Evolutionary conservation across 495 filamentous ascomycete genomes (phyloP).

Genomic region (Gamarada debralockiae): DNA sequence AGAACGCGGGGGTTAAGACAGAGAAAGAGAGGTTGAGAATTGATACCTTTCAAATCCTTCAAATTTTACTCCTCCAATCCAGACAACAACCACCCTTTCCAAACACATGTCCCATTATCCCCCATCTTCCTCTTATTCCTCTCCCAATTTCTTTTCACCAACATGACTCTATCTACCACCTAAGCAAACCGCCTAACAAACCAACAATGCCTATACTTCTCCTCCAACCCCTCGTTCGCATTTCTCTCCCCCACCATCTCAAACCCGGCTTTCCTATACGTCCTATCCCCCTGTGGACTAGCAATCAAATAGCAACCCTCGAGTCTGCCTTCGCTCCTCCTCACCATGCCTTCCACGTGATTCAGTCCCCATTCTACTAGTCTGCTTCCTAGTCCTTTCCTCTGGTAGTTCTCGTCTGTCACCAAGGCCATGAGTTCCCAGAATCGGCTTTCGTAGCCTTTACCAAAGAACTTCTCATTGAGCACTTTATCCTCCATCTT

Average conservation of each 20-base stretch:
- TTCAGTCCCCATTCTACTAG: conserved; percentile 2
- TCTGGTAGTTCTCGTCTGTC: conserved; percentile 12
- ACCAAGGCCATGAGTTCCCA: conserved; percentile 8
- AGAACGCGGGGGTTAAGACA: too few relatives aligned
- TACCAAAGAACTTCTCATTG: conserved; percentile 5
- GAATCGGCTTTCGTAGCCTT: conserved; percentile 1
- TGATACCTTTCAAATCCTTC: too few relatives aligned
- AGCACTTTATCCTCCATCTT: conserved; percentile 4
- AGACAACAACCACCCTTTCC: too few relatives aligned
- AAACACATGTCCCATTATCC: too few relatives aligned
- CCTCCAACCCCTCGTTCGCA: not conserved
- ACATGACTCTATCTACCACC: too few relatives aligned
- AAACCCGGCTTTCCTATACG: conserved; percentile 10
- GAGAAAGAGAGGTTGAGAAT: too few relatives aligned
- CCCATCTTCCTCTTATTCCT: too few relatives aligned
- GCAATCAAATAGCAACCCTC: conserved; percentile 8
- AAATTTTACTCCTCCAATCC: too few relatives aligned
- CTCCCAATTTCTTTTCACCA: too few relatives aligned
- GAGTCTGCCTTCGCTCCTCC: not conserved
- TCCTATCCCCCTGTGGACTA: conserved; percentile 5
- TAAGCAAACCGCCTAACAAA: conserved; percentile 11
- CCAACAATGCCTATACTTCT: conserved; percentile 3
- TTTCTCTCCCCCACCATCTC: not conserved
- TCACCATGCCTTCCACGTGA: not conserved
- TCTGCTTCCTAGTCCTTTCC: conserved; percentile 5